Evolutionary conservation across 345 rosid genomes (phyloP).

Genomic region (Mallotus nudiflorus): DNA sequence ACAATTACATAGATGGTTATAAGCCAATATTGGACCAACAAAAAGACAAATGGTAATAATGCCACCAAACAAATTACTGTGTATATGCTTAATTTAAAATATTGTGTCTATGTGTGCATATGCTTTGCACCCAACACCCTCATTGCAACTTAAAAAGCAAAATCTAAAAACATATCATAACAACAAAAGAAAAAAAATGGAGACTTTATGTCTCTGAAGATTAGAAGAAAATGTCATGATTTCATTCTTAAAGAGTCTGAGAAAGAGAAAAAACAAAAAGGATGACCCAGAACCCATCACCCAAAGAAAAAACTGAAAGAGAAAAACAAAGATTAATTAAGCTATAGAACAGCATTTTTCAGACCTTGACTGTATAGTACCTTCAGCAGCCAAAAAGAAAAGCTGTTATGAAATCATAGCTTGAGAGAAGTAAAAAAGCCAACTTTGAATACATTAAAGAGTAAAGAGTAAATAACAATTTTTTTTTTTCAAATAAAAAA

Average conservation of each 20-base stretch:
- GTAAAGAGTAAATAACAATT: no score
- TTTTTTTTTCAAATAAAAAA: neutral
- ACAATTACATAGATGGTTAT: neutral
- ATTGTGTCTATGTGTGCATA: neutral
- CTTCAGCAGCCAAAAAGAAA: slow-evolving; percentile 10
- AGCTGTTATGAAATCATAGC: neutral
- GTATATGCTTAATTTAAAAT: neutral
- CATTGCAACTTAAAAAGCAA: neutral
- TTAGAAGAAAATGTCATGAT: neutral
- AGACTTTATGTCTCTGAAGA: neutral
- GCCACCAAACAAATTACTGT: neutral
- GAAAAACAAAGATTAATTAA: neutral
- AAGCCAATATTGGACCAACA: slow-evolving; percentile 9
- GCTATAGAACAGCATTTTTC: neutral
- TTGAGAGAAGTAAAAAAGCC: neutral
- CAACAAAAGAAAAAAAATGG: neutral
- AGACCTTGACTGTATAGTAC: neutral
- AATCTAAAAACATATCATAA: neutral
- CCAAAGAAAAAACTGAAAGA: neutral
- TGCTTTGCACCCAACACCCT: neutral
- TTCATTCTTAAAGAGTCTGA: neutral
- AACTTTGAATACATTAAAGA: neutral
- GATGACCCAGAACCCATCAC: neutral
- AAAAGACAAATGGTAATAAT: slow-evolving; percentile 8
- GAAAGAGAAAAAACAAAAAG: neutral